phyloP scores from a whole-genome alignment of 345 rosid species.

The Corchorus olitorius region DNA sequence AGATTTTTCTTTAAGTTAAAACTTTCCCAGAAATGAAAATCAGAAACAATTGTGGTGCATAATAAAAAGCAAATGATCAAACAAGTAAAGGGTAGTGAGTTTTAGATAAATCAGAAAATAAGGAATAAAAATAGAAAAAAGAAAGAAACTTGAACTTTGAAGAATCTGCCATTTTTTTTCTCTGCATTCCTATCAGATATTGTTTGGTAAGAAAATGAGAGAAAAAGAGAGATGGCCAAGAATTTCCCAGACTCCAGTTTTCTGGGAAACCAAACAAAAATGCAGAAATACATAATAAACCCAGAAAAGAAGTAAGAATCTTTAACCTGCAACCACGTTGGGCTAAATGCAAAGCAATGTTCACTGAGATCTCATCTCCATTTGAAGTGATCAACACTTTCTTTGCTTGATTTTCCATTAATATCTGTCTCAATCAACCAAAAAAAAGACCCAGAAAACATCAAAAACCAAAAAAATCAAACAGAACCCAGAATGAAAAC shows the following conservation, averaged over 20 bases:
- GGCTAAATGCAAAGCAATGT: conserved; percentile 74
- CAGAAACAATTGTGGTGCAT: background rate
- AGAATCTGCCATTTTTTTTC: background rate
- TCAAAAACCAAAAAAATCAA: conserved; percentile 9
- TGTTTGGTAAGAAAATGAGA: background rate
- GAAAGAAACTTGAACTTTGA: background rate
- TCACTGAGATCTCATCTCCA: conserved; percentile 73
- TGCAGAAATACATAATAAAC: background rate
- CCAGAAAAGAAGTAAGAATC: background rate
- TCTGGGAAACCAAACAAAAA: conserved; percentile 23
- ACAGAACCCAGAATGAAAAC: background rate
- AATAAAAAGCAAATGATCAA: background rate
- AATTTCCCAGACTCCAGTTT: background rate
- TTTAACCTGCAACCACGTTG: conserved; percentile 77
- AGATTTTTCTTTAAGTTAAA: background rate
- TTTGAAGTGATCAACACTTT: conserved; percentile 77
- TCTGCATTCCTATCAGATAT: background rate
- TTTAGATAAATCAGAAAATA: background rate
- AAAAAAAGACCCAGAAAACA: background rate
- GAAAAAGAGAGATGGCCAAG: background rate
- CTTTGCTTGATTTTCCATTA: conserved; percentile 56
- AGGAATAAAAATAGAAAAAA: background rate
- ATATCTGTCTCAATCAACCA: background rate
- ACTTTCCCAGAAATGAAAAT: background rate
- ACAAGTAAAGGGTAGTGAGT: too few relatives aligned